phyloP scores from a whole-genome alignment of 192 early-diverging fungal species.

The Oehlia diaphana region DNA sequence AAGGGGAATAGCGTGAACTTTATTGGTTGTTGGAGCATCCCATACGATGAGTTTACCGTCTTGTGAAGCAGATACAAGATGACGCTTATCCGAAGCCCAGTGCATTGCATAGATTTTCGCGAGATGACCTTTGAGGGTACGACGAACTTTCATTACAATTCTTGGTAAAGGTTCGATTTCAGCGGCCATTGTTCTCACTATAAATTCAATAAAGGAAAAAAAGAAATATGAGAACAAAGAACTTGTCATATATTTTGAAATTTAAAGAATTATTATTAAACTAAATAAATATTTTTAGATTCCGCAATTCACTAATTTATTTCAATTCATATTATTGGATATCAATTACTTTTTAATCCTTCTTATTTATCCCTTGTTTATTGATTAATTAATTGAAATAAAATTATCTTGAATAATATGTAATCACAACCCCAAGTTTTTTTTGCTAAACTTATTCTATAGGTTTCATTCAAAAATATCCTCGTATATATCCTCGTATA shows the following conservation, averaged over 20 bases:
- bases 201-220: background rate
- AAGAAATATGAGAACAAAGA: no score
- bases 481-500: background rate
- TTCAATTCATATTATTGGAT: no score
- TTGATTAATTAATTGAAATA: no score
- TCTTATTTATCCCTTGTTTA: no score
- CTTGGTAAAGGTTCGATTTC: slow-evolving; percentile 87
- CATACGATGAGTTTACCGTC: slow-evolving; percentile 99
- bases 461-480: no score
- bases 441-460: background rate
- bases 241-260: background rate
- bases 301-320: no score
- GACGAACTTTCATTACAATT: slow-evolving; percentile 92
- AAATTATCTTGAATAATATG: background rate
- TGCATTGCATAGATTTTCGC: slow-evolving; percentile 99
- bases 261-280: background rate
- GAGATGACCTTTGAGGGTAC: slow-evolving; percentile 96
- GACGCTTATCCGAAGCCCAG: slow-evolving; percentile 97
- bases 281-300: no score
- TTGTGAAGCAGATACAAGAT: slow-evolving; percentile 97
- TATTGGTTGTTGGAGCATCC: slow-evolving; percentile 99
- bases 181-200: slow-evolving; percentile 85
- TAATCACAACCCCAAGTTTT: background rate
- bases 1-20: slow-evolving; percentile 97
- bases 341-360: no score